phyloP scores from a whole-genome alignment of 768 basidiomycete species.

The Mycena indigotica region DNA sequence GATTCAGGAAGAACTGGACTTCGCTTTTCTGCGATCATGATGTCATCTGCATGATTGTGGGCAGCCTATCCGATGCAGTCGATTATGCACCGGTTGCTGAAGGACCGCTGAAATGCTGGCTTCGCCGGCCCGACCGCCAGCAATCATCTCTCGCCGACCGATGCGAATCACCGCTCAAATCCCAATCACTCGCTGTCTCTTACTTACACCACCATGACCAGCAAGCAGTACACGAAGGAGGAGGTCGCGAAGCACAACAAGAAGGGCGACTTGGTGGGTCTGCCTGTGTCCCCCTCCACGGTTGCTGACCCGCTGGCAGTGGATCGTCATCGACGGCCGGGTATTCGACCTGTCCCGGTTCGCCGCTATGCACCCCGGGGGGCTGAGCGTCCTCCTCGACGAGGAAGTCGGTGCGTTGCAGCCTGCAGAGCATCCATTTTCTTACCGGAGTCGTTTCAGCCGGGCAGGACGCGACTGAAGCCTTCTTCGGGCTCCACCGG shows the following conservation, averaged over 20 bases:
- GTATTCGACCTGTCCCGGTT: slow-evolving; percentile 85
- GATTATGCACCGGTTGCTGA: no score
- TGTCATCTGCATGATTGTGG: no score
- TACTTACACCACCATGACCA: background rate
- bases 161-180: no score
- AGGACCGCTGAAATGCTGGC: no score
- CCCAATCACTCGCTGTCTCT: background rate
- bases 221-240: background rate
- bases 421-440: no score
- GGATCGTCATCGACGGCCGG: slow-evolving; percentile 56
- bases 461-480: slow-evolving; percentile 68
- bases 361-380: slow-evolving; percentile 82
- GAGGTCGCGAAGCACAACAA: slow-evolving; percentile 1
- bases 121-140: no score
- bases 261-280: background rate
- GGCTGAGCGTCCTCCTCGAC: slow-evolving; percentile 72
- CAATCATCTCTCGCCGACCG: no score
- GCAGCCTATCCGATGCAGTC: no score
- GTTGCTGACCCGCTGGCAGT: no score
- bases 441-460: no score
- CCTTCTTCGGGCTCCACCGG: slow-evolving; percentile 15
- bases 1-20: no score
- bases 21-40: no score
- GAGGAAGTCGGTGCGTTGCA: slow-evolving; percentile 48
- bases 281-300: background rate